Conservation (phyloP, 2,329 filamentous ascomycete genomes). For the Claviceps citrina region DNA sequence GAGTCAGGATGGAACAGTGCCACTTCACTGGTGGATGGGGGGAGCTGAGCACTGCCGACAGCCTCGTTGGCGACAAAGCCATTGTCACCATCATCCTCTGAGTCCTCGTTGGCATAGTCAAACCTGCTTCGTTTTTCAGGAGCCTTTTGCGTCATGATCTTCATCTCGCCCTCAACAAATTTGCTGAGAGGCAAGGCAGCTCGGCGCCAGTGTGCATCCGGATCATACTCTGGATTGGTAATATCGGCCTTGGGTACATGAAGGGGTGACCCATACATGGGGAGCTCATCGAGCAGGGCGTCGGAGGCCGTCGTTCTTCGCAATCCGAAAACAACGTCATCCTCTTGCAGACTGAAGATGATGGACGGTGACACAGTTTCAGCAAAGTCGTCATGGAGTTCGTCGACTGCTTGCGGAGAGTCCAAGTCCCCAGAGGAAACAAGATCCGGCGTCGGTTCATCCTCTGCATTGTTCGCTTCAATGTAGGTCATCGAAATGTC, state of each 20-base stretch:
- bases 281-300: constrained; percentile 64
- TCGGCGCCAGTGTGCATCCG: constrained; percentile 58
- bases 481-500: constrained; percentile 22
- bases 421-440: constrained; percentile 49
- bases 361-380: constrained; percentile 53
- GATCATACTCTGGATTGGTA: constrained; percentile 41
- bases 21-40: constrained; percentile 58
- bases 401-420: constrained; percentile 30
- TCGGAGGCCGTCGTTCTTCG: constrained; percentile 60
- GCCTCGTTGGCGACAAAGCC: constrained; percentile 41
- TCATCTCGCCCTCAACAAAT: constrained; percentile 68
- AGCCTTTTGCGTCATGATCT: constrained; percentile 48
- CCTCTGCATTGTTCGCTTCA: constrained; percentile 20
- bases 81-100: constrained; percentile 39
- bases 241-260: constrained; percentile 43
- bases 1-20: constrained; percentile 83
- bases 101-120: constrained; percentile 60
- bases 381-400: constrained; percentile 23
- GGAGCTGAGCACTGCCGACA: constrained; percentile 32
- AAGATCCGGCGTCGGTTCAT: constrained; percentile 50
- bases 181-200: constrained; percentile 76
- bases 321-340: constrained; percentile 68
- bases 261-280: constrained; percentile 56
- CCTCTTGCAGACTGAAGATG: constrained; percentile 67
- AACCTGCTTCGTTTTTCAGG: constrained; percentile 70